Conservation (phyloP, 2,329 filamentous ascomycete species). For the Helotiales sp. region DNA sequence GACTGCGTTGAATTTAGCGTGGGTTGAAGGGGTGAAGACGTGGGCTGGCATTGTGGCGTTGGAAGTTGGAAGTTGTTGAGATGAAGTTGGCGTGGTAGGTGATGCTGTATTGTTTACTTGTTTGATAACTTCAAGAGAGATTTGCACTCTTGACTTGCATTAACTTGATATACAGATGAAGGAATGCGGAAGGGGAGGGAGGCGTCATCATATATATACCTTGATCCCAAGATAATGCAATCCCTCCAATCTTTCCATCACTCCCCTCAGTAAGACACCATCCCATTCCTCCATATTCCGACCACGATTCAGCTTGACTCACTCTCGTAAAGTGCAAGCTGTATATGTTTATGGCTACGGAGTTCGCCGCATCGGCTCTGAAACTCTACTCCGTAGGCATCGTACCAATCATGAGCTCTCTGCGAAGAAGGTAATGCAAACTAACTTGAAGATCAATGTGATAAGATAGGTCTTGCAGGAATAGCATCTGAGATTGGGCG, state of each 20-base stretch:
- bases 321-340: background rate
- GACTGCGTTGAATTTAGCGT: constrained; percentile 21
- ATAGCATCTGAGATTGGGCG: background rate
- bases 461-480: background rate
- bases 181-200: background rate
- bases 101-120: background rate
- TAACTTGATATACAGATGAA: too few species aligned
- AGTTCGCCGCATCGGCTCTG: background rate
- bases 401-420: background rate
- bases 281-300: background rate
- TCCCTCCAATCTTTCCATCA: background rate
- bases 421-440: background rate
- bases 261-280: background rate
- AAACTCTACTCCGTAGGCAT: background rate
- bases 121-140: background rate
- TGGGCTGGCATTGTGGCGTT: constrained; percentile 10
- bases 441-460: background rate
- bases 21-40: constrained; percentile 12
- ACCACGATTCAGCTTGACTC: background rate
- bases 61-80: background rate
- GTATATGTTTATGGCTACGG: background rate
- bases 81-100: background rate
- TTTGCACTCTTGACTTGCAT: background rate
- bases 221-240: background rate
- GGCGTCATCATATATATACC: background rate